These are phyloP conservation scores for Clitopilus hobsonii DNA, from an alignment of 768 basidiomycete species.

Conservation along the genomic window DNA sequence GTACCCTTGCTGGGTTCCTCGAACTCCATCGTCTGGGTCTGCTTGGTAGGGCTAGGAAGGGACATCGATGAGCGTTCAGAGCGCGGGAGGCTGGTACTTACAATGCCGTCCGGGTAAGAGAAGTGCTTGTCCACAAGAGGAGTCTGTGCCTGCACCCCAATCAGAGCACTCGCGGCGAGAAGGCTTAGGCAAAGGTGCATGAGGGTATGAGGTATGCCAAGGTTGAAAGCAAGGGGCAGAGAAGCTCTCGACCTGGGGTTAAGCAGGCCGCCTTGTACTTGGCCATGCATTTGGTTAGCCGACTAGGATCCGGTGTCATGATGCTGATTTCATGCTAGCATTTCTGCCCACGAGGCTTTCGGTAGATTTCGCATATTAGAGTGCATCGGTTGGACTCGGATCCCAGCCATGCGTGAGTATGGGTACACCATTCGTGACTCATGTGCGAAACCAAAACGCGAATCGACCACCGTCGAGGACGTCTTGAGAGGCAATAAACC, in stretches of 20 bases:
- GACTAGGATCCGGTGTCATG: background rate
- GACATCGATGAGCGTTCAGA: background rate
- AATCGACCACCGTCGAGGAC: too few species aligned
- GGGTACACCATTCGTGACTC: too few species aligned
- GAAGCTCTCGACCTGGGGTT: background rate
- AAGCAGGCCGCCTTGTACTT: background rate
- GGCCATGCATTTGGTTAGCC: background rate
- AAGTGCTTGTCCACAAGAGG: constrained; percentile 45
- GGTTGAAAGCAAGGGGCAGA: background rate
- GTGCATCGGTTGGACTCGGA: too few species aligned
- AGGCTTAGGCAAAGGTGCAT: background rate
- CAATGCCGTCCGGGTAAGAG: constrained; percentile 38
- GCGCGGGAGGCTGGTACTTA: constrained; percentile 17
- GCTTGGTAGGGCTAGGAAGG: constrained; percentile 44
- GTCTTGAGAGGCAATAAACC: too few species aligned
- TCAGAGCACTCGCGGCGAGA: background rate
- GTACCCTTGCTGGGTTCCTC: constrained; percentile 58
- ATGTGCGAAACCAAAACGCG: too few species aligned
- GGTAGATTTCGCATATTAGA: too few species aligned
- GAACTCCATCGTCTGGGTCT: constrained; percentile 33
- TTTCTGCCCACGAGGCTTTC: too few species aligned
- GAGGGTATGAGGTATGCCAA: background rate
- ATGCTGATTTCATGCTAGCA: background rate
- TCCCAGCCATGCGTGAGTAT: too few species aligned
- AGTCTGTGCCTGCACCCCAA: constrained; percentile 6